phyloP scores from a whole-genome alignment of 352 stramenopile genomes.

The Pythium vanterpoolii region DNA sequence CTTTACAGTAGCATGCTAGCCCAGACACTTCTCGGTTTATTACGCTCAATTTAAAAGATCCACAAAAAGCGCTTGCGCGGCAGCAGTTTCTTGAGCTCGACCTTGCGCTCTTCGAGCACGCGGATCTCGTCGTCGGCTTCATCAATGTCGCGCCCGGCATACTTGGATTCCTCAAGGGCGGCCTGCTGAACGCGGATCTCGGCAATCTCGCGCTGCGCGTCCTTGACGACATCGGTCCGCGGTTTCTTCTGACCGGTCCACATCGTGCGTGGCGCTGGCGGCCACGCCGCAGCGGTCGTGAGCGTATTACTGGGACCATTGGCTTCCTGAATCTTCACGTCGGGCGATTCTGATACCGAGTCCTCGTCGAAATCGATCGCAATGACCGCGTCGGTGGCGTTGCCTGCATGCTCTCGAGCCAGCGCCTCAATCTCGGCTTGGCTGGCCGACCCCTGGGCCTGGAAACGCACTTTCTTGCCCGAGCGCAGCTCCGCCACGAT shows the following conservation, averaged over 20 bases:
- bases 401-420: conserved; percentile 42
- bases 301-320: conserved; percentile 13
- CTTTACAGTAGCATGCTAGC: no score
- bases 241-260: conserved; percentile 39
- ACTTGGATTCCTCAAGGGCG: conserved; percentile 70
- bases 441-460: conserved; percentile 50
- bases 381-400: conserved; percentile 46
- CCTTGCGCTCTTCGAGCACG: conserved; percentile 61
- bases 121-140: conserved; percentile 75
- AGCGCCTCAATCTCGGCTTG: conserved; percentile 64
- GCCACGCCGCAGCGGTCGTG: conserved; percentile 36
- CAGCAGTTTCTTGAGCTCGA: conserved; percentile 60
- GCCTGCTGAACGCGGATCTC: conserved; percentile 54
- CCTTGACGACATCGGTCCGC: conserved; percentile 14
- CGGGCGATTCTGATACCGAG: background rate
- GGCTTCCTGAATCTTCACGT: conserved; percentile 23
- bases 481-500: conserved; percentile 62
- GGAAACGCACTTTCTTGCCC: conserved; percentile 46
- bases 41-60: conserved; percentile 63
- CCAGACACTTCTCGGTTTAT: no score
- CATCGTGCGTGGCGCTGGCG: conserved; percentile 44
- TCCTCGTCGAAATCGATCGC: conserved; percentile 57
- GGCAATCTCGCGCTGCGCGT: conserved; percentile 53
- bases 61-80: conserved; percentile 76
- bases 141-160: conserved; percentile 73